phyloP scores from a whole-genome alignment of 129 eudicot genomes.

The Tagetes patula region DNA sequence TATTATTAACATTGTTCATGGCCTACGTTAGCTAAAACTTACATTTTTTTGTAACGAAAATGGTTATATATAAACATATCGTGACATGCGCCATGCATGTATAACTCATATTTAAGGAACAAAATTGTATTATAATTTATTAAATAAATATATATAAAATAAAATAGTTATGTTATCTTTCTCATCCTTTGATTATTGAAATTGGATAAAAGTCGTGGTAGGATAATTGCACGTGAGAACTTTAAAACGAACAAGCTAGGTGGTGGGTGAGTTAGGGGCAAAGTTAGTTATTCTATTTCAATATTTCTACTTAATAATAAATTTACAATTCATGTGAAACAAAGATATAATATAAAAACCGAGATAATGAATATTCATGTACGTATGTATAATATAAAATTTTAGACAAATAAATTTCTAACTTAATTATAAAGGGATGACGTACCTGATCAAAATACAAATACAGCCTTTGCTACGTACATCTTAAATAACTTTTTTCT shows the following conservation, averaged over 20 bases:
- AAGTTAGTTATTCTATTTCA: not conserved
- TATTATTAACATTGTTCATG: too few relatives aligned
- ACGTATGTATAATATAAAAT: too few relatives aligned
- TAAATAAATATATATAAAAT: not conserved
- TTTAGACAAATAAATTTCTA: too few relatives aligned
- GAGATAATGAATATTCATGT: not conserved
- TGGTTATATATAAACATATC: not conserved
- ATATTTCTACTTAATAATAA: not conserved
- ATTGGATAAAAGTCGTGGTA: not conserved
- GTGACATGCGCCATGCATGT: not conserved
- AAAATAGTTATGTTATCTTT: not conserved
- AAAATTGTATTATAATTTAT: not conserved
- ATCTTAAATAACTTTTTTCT: too few relatives aligned
- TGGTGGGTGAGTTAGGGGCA: conserved; percentile 4
- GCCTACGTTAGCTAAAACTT: not conserved
- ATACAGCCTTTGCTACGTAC: too few relatives aligned
- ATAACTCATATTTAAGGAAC: not conserved
- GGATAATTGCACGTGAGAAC: conserved; percentile 9
- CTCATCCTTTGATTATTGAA: not conserved
- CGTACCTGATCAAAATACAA: too few relatives aligned
- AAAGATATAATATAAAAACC: not conserved
- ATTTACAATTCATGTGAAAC: not conserved
- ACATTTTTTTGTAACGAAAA: not conserved
- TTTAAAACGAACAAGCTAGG: not conserved
- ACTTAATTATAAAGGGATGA: too few relatives aligned